These are phyloP conservation scores for Candida chauliodis DNA, from an alignment of 805 yeast species.

Conservation along the genomic window DNA sequence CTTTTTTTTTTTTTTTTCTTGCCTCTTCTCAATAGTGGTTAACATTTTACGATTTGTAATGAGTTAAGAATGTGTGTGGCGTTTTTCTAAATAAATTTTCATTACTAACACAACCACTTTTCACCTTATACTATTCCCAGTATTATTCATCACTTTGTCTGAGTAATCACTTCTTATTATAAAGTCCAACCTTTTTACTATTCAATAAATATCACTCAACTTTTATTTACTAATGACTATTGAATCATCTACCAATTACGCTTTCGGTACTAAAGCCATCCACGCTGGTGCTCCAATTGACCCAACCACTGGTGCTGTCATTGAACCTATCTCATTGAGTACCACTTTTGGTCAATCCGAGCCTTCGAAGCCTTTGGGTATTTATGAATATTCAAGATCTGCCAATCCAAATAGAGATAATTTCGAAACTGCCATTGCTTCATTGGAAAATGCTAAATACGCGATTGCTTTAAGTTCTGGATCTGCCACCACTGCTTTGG, in stretches of 20 bases:
- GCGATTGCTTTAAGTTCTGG: slow-evolving; percentile 84
- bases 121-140: not conserved
- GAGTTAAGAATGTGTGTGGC: no score
- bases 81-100: no score
- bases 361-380: slow-evolving; percentile 75
- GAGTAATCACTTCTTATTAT: not conserved
- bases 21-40: no score
- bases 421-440: slow-evolving; percentile 75
- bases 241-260: slow-evolving; percentile 28
- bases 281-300: slow-evolving; percentile 78
- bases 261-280: slow-evolving; percentile 78
- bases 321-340: slow-evolving; percentile 76
- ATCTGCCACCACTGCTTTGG: slow-evolving; percentile 75
- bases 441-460: slow-evolving; percentile 70
- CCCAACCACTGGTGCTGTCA: slow-evolving; percentile 79
- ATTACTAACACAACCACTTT: no score
- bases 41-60: no score
- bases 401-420: slow-evolving; percentile 84
- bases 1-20: no score
- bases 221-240: slow-evolving; percentile 34
- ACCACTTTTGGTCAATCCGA: slow-evolving; percentile 81
- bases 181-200: slow-evolving; percentile 16
- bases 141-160: no score
- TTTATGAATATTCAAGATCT: slow-evolving; percentile 80
- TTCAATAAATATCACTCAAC: slow-evolving; percentile 11